phyloP scores from a whole-genome alignment of 2,329 filamentous ascomycete genomes.

The Hymenoscyphus repandus region DNA sequence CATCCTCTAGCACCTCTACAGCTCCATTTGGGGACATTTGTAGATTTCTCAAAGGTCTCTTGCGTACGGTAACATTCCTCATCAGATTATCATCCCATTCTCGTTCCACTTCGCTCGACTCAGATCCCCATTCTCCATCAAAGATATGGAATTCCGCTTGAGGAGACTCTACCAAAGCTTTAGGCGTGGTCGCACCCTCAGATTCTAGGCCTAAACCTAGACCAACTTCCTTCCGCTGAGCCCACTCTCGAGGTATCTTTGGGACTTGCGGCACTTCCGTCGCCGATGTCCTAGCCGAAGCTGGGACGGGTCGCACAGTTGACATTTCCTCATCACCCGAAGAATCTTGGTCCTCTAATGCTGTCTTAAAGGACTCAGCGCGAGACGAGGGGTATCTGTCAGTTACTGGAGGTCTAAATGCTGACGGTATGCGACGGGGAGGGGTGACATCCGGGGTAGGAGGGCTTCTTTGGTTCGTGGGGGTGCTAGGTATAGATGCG shows the following conservation, averaged over 20 bases:
- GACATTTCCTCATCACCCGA: constrained; percentile 53
- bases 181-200: constrained; percentile 30
- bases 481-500: constrained; percentile 46
- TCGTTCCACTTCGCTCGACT: constrained; percentile 42
- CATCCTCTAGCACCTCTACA: constrained; percentile 43
- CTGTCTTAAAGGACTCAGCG: constrained; percentile 68
- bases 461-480: constrained; percentile 60
- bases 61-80: constrained; percentile 50
- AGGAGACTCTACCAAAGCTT: constrained; percentile 30
- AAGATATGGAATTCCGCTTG: constrained; percentile 48
- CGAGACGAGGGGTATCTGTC: constrained; percentile 39
- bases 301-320: constrained; percentile 34
- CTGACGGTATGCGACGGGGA: constrained; percentile 47
- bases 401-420: constrained; percentile 41
- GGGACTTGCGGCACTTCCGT: constrained; percentile 18
- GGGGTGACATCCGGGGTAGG: constrained; percentile 74
- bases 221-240: constrained; percentile 27
- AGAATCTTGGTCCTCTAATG: constrained; percentile 57
- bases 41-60: constrained; percentile 25
- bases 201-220: constrained; percentile 36
- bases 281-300: constrained; percentile 21
- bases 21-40: constrained; percentile 23
- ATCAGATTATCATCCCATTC: constrained; percentile 51
- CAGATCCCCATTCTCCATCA: constrained; percentile 53
- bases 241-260: constrained; percentile 10